A percentile compares a stretch with the other conserved stretches of the same genome.
Evolutionary conservation across 1,284 basidiomycete genomes (phyloP).

Genomic region (Sphaerobolus stellatus): DNA sequence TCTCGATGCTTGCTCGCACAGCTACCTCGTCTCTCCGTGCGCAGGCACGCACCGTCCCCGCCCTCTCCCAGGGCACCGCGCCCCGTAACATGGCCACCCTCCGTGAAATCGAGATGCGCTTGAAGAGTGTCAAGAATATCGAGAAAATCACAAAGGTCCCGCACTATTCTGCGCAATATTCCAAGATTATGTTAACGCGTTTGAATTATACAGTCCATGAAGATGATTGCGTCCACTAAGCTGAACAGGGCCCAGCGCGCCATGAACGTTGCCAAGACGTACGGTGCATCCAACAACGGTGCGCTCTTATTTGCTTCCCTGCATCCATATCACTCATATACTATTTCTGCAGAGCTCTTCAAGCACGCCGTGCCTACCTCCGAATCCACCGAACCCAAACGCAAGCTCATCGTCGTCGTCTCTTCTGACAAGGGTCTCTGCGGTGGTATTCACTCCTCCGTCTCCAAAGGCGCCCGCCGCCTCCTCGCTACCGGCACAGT

Average conservation of each 20-base stretch:
- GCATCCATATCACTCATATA: conserved; percentile 1
- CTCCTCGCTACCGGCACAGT: conserved; percentile 43
- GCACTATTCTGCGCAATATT: neutral
- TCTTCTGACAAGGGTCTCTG: conserved; percentile 99
- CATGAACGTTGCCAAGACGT: conserved; percentile 92
- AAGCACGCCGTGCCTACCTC: conserved; percentile 61
- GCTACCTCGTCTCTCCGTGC: conserved; percentile 55
- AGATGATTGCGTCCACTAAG: conserved; percentile 99
- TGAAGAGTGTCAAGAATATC: conserved; percentile 97
- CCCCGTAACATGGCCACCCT: conserved; percentile 94
- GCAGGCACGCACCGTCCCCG: too few relatives aligned
- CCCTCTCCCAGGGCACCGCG: conserved; percentile 57
- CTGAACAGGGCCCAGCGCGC: conserved; percentile 94
- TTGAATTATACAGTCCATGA: conserved; percentile 78
- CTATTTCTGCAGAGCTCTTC: conserved; percentile 70
- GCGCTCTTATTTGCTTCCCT: neutral
- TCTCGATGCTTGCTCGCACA: conserved; percentile 60
- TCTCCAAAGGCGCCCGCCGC: conserved; percentile 85
- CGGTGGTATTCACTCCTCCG: conserved; percentile 99
- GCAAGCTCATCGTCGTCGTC: conserved; percentile 88
- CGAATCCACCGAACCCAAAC: conserved; percentile 48
- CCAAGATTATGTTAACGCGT: neutral
- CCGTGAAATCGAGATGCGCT: conserved; percentile 93
- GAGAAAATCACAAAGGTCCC: conserved; percentile 97
- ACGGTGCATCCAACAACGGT: conserved; percentile 94